phyloP scores from a whole-genome alignment of 352 stramenopile genomes.

The Pilasporangium apinafurcum region DNA sequence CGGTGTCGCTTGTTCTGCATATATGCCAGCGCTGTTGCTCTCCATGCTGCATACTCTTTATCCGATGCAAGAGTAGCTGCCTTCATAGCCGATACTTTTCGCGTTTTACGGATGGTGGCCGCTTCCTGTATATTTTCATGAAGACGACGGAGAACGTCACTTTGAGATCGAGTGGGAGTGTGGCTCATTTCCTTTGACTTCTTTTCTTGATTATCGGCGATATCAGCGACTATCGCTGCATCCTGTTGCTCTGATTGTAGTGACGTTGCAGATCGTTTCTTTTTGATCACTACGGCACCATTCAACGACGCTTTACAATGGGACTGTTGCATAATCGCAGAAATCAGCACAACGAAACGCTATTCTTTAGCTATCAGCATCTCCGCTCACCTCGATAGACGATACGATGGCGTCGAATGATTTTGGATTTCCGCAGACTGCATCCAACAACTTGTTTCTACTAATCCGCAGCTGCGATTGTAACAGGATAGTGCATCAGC shows the following conservation, averaged over 20 bases:
- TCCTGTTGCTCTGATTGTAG: no score
- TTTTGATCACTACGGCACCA: conserved; percentile 26
- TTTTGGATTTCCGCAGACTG: conserved; percentile 51
- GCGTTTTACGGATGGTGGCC: neutral
- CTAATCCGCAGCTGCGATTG: conserved; percentile 48
- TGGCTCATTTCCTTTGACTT: neutral
- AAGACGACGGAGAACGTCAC: no score
- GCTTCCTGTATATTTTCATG: neutral
- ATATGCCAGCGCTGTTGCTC: conserved; percentile 1
- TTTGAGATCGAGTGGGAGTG: neutral
- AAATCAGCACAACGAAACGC: neutral
- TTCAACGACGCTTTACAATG: conserved; percentile 38
- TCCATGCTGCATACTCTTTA: conserved; percentile 3
- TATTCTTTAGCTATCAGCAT: neutral
- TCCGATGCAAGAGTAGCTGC: neutral
- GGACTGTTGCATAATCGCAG: conserved; percentile 8
- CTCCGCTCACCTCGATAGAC: conserved; percentile 53
- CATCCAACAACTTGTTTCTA: conserved; percentile 42
- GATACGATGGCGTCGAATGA: conserved; percentile 62
- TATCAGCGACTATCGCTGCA: neutral
- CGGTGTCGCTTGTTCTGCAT: conserved; percentile 4
- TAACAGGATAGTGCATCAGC: neutral
- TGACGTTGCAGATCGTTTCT: conserved; percentile 10
- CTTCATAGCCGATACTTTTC: neutral
- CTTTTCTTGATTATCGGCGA: neutral